phyloP scores from a whole-genome alignment of 768 basidiomycete species.

The Tubosaeta brunneosetosa region DNA sequence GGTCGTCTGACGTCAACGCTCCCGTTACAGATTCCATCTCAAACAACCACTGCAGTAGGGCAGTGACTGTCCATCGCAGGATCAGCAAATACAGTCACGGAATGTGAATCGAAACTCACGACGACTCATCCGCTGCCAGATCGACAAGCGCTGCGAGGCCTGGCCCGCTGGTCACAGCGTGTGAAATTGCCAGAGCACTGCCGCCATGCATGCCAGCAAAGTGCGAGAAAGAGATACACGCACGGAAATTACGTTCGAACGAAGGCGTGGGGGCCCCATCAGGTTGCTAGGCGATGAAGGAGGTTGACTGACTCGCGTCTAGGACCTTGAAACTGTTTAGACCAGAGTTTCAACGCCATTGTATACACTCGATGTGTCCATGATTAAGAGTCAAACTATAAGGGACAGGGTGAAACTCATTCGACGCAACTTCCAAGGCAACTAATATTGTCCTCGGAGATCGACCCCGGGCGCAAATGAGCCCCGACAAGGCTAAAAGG shows the following conservation, averaged over 20 bases:
- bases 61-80: not conserved
- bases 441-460: not conserved
- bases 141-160: conserved; percentile 49
- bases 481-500: not conserved
- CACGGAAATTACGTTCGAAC: conserved; percentile 23
- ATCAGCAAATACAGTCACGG: not conserved
- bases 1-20: not conserved
- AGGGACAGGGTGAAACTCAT: not conserved
- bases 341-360: not conserved
- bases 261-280: conserved; percentile 1
- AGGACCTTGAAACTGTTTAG: not conserved
- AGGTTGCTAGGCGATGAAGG: conserved; percentile 10
- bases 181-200: conserved; percentile 44
- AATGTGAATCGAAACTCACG: not conserved
- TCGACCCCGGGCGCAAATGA: not conserved
- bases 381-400: too few relatives aligned
- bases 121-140: conserved; percentile 12
- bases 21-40: not conserved
- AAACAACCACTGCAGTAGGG: too few relatives aligned
- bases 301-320: not conserved
- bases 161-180: conserved; percentile 45
- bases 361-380: not conserved
- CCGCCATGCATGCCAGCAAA: not conserved
- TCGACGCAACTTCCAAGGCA: not conserved
- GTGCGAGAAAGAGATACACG: not conserved